Conservation (phyloP, 495 filamentous ascomycete genomes). For the Neurospora sp. region DNA sequence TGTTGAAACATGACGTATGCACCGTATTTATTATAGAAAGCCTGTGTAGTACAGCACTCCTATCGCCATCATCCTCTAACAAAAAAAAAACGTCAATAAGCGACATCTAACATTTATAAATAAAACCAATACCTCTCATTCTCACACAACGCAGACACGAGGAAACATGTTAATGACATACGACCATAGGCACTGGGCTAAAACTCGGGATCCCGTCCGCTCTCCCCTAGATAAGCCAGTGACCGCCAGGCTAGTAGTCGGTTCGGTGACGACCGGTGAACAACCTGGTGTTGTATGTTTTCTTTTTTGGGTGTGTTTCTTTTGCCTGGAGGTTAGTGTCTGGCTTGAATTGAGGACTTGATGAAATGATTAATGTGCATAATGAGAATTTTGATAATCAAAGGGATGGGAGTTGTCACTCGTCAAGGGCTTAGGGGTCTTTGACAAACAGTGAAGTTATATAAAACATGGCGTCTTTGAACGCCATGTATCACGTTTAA, state of each 20-base stretch:
- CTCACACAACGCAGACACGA: not conserved
- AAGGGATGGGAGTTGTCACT: too few relatives aligned
- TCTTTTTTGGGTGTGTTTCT: too few relatives aligned
- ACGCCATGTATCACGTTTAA: not conserved
- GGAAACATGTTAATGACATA: not conserved
- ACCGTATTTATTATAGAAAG: too few relatives aligned
- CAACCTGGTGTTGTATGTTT: not conserved
- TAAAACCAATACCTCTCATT: not conserved
- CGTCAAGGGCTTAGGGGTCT: not conserved
- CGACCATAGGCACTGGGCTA: not conserved
- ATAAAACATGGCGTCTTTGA: not conserved
- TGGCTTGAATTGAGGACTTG: not conserved
- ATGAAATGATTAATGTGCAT: not conserved
- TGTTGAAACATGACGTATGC: too few relatives aligned
- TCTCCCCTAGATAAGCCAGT: constrained; percentile 35
- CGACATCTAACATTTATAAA: not conserved
- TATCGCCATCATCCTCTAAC: too few relatives aligned
- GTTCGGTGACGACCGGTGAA: not conserved
- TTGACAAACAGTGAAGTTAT: not conserved
- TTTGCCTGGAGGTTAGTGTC: not conserved
- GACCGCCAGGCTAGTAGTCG: not conserved
- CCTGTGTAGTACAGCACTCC: too few relatives aligned
- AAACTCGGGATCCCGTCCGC: constrained; percentile 42
- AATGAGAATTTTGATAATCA: too few relatives aligned
- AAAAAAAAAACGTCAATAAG: not conserved